Percentiles rank a stretch among this genome's conserved stretches.
These are phyloP conservation scores for Actinidia polygama DNA, from an alignment of 179 eudicot genomes.

Conservation along the genomic window DNA sequence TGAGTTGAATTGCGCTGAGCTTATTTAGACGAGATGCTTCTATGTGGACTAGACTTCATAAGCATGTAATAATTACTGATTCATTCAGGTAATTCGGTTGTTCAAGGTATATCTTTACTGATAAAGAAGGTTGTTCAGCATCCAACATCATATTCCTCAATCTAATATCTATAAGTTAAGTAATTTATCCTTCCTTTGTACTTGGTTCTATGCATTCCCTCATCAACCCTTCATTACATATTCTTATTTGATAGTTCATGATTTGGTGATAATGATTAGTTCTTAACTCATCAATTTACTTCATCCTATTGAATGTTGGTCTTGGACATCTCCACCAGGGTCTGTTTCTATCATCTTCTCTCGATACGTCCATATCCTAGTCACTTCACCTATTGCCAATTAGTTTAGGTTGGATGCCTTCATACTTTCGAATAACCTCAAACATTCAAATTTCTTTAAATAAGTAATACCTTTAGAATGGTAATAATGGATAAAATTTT, in stretches of 20 bases:
- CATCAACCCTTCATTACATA: neutral
- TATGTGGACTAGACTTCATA: neutral
- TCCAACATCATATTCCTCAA: conserved; percentile 77
- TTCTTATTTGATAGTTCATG: conserved; percentile 8
- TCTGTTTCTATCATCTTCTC: too few species aligned
- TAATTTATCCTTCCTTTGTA: neutral
- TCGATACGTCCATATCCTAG: too few species aligned
- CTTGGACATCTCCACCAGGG: conserved; percentile 75
- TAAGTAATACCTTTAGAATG: too few species aligned
- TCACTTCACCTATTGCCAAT: too few species aligned
- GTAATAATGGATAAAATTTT: too few species aligned
- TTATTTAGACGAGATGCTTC: neutral
- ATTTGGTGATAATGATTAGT: neutral
- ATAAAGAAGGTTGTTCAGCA: conserved; percentile 91
- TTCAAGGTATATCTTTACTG: conserved; percentile 83
- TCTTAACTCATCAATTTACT: conserved; percentile 13
- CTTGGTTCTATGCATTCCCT: neutral
- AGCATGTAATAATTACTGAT: neutral
- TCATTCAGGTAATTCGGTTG: conserved; percentile 88
- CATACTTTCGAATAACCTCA: too few species aligned
- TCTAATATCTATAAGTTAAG: conserved; percentile 72
- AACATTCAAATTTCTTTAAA: too few species aligned
- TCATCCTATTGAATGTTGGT: conserved; percentile 71
- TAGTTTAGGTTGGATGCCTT: too few species aligned
- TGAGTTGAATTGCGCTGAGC: too few species aligned